Conservation (phyloP, 441 rosid species). For the Adansonia rubrostipa region DNA sequence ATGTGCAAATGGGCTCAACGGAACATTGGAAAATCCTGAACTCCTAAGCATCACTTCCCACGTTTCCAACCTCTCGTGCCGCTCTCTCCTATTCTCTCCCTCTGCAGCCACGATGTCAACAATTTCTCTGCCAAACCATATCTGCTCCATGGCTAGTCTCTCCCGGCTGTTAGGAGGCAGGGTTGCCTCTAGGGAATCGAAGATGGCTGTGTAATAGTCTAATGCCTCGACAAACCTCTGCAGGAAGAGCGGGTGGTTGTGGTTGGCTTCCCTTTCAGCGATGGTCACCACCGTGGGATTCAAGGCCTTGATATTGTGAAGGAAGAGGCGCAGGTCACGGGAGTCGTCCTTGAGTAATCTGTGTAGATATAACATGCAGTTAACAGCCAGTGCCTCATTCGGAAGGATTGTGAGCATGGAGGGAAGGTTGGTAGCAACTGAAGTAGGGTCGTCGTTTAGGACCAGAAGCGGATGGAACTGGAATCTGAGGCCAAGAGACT, state of each 20-base stretch:
- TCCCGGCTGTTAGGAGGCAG: slow-evolving; percentile 85
- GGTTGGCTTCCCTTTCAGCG: slow-evolving; percentile 81
- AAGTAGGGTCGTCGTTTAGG: slow-evolving; percentile 51
- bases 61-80: slow-evolving; percentile 64
- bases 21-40: slow-evolving; percentile 65
- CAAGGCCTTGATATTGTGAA: slow-evolving; percentile 62
- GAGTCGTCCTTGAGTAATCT: slow-evolving; percentile 55
- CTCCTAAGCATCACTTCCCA: slow-evolving; percentile 78
- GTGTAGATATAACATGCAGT: slow-evolving; percentile 76
- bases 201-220: slow-evolving; percentile 73
- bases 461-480: slow-evolving; percentile 73
- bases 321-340: slow-evolving; percentile 57
- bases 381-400: slow-evolving; percentile 73
- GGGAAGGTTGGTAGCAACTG: slow-evolving; percentile 46
- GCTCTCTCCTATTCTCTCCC: slow-evolving; percentile 58
- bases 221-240: slow-evolving; percentile 74
- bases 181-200: slow-evolving; percentile 89
- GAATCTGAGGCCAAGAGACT: slow-evolving; percentile 75
- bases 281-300: slow-evolving; percentile 78
- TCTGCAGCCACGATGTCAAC: slow-evolving; percentile 67
- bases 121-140: slow-evolving; percentile 89
- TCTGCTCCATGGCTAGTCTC: slow-evolving; percentile 72
- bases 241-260: slow-evolving; percentile 65
- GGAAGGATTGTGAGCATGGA: slow-evolving; percentile 58
- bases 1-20: slow-evolving; percentile 75